These are phyloP conservation scores for Boletus pseudo-olivaceus DNA, from an alignment of 768 basidiomycete species.

Conservation along the genomic window DNA sequence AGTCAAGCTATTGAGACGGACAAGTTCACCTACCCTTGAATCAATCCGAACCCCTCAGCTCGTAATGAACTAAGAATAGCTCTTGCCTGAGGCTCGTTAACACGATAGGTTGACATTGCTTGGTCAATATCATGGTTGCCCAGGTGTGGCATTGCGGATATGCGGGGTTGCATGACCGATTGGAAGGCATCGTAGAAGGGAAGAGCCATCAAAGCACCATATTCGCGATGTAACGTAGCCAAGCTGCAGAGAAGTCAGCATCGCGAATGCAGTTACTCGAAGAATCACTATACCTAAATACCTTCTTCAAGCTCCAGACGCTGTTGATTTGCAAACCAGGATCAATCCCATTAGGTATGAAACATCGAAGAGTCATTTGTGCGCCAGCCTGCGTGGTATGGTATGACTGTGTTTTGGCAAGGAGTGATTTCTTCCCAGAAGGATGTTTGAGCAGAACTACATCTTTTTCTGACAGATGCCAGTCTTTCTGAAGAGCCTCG, in stretches of 20 bases:
- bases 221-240: conserved; percentile 90
- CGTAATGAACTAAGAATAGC: conserved; percentile 78
- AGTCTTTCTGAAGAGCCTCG: conserved; percentile 60
- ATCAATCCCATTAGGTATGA: conserved; percentile 41
- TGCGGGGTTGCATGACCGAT: conserved; percentile 66
- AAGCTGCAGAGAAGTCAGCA: conserved; percentile 48
- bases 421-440: conserved; percentile 47
- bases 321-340: conserved; percentile 62
- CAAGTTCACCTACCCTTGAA: conserved; percentile 77
- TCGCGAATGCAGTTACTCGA: background rate
- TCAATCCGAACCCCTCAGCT: conserved; percentile 77
- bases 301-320: conserved; percentile 72
- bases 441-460: conserved; percentile 73
- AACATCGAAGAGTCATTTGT: conserved; percentile 60
- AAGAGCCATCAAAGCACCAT: conserved; percentile 77
- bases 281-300: conserved; percentile 60
- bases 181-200: conserved; percentile 77
- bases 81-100: conserved; percentile 93
- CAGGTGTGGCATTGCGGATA: conserved; percentile 44
- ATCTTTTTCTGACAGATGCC: conserved; percentile 79
- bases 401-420: conserved; percentile 69
- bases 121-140: conserved; percentile 52
- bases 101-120: conserved; percentile 64
- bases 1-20: background rate
- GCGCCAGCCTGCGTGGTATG: conserved; percentile 41